Percentiles rank a stretch among this genome's conserved stretches.
Conservation (phyloP, 116 monocot genomes). For the Phalaenopsis hybrid region DNA sequence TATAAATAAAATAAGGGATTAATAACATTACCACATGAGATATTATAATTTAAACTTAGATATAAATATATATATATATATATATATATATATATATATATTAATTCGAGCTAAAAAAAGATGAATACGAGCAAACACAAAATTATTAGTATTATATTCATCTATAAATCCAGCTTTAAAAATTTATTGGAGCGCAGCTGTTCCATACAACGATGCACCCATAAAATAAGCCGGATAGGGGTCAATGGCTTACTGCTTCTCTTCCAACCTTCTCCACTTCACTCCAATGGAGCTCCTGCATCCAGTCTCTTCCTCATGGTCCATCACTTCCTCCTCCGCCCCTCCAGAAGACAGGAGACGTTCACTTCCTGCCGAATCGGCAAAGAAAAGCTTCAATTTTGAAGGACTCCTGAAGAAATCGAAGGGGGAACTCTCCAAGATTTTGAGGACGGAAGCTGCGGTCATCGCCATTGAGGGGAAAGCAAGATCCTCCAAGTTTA, state of each 20-base stretch:
- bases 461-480: slow-evolving; percentile 59
- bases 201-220: no score
- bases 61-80: no score
- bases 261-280: background rate
- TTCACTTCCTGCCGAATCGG: background rate
- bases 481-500: slow-evolving; percentile 27
- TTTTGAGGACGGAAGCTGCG: slow-evolving; percentile 67
- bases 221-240: background rate
- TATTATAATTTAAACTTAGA: no score
- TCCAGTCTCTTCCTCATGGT: background rate
- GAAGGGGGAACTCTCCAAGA: slow-evolving; percentile 34
- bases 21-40: no score
- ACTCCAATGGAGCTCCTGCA: background rate
- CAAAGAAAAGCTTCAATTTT: slow-evolving; percentile 8
- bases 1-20: no score
- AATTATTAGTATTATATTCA: no score
- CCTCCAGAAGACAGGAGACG: background rate
- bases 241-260: background rate
- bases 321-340: background rate
- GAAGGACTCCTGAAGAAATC: slow-evolving; percentile 14
- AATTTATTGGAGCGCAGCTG: no score
- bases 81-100: no score
- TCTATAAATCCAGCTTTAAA: no score
- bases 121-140: no score
- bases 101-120: no score